Evolutionary conservation across 2,329 filamentous ascomycete species (phyloP).

Genomic region (Bimuria novae-zelandiae): DNA sequence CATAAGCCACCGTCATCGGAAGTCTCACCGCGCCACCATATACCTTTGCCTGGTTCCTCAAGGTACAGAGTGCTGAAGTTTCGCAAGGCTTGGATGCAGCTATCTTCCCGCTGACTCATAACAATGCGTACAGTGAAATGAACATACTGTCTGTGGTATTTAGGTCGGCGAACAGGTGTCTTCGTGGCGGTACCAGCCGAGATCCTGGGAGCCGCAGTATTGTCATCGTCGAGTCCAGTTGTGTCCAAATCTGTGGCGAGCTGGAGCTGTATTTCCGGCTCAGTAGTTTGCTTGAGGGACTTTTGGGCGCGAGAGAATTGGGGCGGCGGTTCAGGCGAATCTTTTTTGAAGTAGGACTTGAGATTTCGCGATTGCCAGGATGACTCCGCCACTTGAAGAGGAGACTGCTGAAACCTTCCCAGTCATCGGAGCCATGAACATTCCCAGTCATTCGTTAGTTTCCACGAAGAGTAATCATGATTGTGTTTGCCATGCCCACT

Average conservation of each 20-base stretch:
- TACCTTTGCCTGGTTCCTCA: no score
- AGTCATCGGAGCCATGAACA: background rate
- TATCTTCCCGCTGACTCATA: no score
- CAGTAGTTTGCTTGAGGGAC: no score
- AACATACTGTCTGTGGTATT: background rate
- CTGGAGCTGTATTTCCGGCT: background rate
- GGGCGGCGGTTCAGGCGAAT: background rate
- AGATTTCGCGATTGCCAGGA: no score
- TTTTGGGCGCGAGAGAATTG: background rate
- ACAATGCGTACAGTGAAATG: background rate
- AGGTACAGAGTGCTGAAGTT: no score
- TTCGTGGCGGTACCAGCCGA: background rate
- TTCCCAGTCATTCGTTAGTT: background rate
- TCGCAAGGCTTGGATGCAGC: no score
- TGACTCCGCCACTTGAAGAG: no score
- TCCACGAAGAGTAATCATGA: no score
- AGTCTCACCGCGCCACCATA: background rate
- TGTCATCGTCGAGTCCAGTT: background rate
- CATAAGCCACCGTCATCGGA: background rate
- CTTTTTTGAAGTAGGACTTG: no score
- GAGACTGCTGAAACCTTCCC: no score
- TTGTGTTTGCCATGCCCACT: no score
- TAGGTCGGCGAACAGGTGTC: background rate
- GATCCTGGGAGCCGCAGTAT: background rate
- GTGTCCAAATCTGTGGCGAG: background rate